Evolutionary conservation across 768 basidiomycete species (phyloP).

Genomic region (Fomitopsis pulvina): DNA sequence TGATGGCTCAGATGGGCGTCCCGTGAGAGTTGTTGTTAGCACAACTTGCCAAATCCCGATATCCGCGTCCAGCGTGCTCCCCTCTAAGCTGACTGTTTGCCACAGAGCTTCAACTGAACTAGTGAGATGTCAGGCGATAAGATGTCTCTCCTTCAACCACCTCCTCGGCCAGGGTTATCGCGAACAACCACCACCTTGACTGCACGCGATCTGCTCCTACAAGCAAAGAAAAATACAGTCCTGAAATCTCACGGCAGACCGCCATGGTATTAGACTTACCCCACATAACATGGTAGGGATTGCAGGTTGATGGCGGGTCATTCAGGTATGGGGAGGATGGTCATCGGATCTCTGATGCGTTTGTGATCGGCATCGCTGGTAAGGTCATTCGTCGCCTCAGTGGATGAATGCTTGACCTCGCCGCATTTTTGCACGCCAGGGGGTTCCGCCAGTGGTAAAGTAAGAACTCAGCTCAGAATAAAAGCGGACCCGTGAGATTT

Average conservation of each 20-base stretch:
- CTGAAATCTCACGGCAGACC: conserved; percentile 81
- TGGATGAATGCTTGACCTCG: neutral
- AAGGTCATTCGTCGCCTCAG: neutral
- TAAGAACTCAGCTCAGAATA: conserved; percentile 20
- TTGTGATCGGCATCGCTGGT: conserved; percentile 84
- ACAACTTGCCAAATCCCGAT: too few species aligned
- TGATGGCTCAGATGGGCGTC: too few species aligned
- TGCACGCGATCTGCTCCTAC: conserved; percentile 14
- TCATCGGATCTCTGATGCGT: conserved; percentile 61
- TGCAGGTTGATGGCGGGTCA: conserved; percentile 2
- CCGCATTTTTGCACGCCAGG: conserved; percentile 41
- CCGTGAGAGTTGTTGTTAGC: too few species aligned
- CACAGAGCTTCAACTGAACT: too few species aligned
- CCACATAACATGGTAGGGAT: conserved; percentile 2
- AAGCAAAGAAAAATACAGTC: conserved; percentile 62
- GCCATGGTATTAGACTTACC: conserved; percentile 52
- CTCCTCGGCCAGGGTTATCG: conserved; percentile 4
- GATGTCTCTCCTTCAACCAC: neutral
- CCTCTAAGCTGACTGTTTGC: too few species aligned
- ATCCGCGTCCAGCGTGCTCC: too few species aligned
- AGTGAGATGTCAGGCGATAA: neutral
- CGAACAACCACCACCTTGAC: conserved; percentile 7
- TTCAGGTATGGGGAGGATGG: conserved; percentile 77
- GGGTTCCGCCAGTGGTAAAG: conserved; percentile 86
- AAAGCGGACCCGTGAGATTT: conserved; percentile 1